phyloP scores from a whole-genome alignment of 2,329 filamentous ascomycete species.

The Leptographium lundbergii region DNA sequence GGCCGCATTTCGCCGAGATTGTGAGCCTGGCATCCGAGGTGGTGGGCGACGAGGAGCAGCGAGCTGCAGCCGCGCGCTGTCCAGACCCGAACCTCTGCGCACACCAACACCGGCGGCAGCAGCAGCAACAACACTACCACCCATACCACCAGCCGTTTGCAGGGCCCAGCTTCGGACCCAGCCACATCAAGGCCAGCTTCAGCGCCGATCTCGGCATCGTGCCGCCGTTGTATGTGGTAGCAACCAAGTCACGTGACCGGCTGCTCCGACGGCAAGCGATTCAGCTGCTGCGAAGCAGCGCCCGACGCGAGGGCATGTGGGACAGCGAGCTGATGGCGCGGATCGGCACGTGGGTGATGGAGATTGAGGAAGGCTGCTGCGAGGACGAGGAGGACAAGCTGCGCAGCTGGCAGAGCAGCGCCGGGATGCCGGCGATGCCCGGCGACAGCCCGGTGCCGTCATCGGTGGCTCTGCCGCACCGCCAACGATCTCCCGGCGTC shows the following conservation, averaged over 20 bases:
- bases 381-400: constrained; percentile 13
- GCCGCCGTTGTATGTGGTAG: constrained; percentile 52
- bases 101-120: constrained; percentile 6
- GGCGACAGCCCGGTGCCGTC: constrained; percentile 13
- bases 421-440: constrained; percentile 14
- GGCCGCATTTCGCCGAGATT: constrained; percentile 38
- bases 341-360: constrained; percentile 42
- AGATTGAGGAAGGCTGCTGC: constrained; percentile 38
- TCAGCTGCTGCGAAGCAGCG: constrained; percentile 44
- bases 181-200: constrained; percentile 48
- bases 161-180: constrained; percentile 14
- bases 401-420: neutral
- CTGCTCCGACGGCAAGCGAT: constrained; percentile 46
- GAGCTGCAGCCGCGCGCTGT: constrained; percentile 33
- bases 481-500: constrained; percentile 9
- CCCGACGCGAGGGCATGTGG: constrained; percentile 57
- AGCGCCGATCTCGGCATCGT: constrained; percentile 52
- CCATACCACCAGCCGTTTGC: neutral
- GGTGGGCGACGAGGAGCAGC: constrained; percentile 42
- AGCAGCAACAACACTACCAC: neutral
- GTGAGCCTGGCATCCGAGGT: constrained; percentile 46
- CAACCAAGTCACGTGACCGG: constrained; percentile 51
- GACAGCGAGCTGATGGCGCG: constrained; percentile 46
- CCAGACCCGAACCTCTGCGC: constrained; percentile 30
- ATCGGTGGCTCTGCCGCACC: neutral